Evolutionary conservation across 768 basidiomycete species (phyloP).

Genomic region (Hebeloma cylindrosporum): DNA sequence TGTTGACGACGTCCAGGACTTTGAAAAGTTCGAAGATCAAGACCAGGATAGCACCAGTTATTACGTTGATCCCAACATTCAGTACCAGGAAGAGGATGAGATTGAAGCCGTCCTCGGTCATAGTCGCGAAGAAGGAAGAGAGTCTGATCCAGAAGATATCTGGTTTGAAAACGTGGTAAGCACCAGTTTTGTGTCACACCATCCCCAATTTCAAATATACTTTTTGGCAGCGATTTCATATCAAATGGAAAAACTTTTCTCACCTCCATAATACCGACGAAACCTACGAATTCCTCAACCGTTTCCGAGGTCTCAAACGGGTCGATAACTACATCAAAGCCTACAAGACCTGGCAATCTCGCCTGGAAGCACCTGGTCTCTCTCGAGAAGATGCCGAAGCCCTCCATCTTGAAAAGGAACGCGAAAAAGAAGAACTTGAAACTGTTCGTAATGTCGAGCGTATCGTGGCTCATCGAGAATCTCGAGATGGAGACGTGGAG

Average conservation of each 20-base stretch:
- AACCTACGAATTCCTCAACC: conserved; percentile 92
- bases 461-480: conserved; percentile 77
- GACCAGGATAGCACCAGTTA: conserved; percentile 57
- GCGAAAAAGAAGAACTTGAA: conserved; percentile 89
- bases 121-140: conserved; percentile 78
- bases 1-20: conserved; percentile 77
- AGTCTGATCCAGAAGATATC: conserved; percentile 73
- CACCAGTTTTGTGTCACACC: conserved; percentile 13
- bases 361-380: conserved; percentile 61
- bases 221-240: conserved; percentile 81
- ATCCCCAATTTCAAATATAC: conserved; percentile 17
- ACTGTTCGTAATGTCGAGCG: conserved; percentile 90
- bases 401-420: conserved; percentile 86
- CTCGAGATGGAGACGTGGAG: conserved; percentile 57
- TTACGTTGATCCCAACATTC: conserved; percentile 51
- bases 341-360: conserved; percentile 72
- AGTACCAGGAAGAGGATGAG: conserved; percentile 74
- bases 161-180: conserved; percentile 87
- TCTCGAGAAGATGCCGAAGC: conserved; percentile 88
- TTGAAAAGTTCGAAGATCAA: conserved; percentile 69
- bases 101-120: conserved; percentile 92
- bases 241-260: conserved; percentile 99
- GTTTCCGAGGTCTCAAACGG: conserved; percentile 93
- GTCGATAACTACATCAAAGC: conserved; percentile 99
- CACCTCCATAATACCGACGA: conserved; percentile 99